Evolutionary conservation across 148 eudicot genomes (phyloP).

Genomic region (Heliosperma pusillum): DNA sequence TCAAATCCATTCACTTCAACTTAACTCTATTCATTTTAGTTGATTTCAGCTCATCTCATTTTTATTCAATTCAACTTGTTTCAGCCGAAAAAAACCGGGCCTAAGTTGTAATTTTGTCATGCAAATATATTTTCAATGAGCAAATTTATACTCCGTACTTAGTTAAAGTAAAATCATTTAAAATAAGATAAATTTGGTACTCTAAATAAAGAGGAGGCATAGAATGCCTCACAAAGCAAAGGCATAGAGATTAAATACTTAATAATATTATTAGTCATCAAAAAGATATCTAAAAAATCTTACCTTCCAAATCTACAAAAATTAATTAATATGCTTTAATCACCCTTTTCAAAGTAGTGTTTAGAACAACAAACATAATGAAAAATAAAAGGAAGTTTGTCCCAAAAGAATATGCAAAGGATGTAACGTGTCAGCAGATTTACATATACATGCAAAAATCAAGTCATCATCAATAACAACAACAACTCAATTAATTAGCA

Average conservation of each 20-base stretch:
- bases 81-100: too few relatives aligned
- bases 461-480: slow-evolving; percentile 24
- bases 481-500: slow-evolving; percentile 24
- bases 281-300: not conserved
- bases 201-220: slow-evolving; percentile 10
- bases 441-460: slow-evolving; percentile 17
- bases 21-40: too few relatives aligned
- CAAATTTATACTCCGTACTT: too few relatives aligned
- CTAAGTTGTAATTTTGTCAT: too few relatives aligned
- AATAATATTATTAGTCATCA: slow-evolving; percentile 11
- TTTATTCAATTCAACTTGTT: too few relatives aligned
- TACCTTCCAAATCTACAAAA: not conserved
- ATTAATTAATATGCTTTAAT: not conserved
- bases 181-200: not conserved
- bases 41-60: too few relatives aligned
- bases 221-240: slow-evolving; percentile 25
- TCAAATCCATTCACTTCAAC: too few relatives aligned
- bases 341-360: not conserved
- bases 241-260: slow-evolving; percentile 11
- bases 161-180: too few relatives aligned
- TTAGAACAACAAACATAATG: not conserved
- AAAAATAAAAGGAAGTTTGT: not conserved
- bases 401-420: not conserved
- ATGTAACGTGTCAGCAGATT: slow-evolving; percentile 14
- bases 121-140: too few relatives aligned